A percentile compares a stretch with the other conserved stretches of the same genome.
Conservation (phyloP, 352 stramenopile genomes). For the Globisporangium okanoganense region DNA sequence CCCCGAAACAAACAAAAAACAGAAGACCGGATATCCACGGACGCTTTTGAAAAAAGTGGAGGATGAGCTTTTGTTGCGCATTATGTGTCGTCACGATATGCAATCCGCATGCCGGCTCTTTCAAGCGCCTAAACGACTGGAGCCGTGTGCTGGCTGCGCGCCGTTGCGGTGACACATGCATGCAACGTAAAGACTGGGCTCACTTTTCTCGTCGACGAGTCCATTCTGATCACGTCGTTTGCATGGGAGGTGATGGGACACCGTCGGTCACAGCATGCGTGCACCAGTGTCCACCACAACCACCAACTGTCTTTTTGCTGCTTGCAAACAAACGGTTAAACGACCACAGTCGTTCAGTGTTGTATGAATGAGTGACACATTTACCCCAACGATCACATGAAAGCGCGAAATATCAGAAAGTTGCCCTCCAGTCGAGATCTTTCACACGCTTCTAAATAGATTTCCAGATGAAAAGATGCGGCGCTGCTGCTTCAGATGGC, state of each 20-base stretch:
- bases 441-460: slow-evolving; percentile 14
- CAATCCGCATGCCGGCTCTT: background rate
- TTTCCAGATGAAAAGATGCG: background rate
- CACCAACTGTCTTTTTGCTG: slow-evolving; percentile 4
- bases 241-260: background rate
- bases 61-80: background rate
- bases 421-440: slow-evolving; percentile 12
- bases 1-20: background rate
- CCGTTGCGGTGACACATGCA: background rate
- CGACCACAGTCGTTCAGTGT: background rate
- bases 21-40: background rate
- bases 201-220: background rate
- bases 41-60: slow-evolving; percentile 2
- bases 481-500: background rate
- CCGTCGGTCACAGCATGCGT: background rate
- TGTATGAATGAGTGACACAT: slow-evolving; percentile 2
- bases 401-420: slow-evolving; percentile 16
- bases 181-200: background rate
- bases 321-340: background rate
- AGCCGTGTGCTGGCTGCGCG: background rate
- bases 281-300: background rate
- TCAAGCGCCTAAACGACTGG: background rate
- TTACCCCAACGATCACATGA: slow-evolving; percentile 8
- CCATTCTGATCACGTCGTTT: slow-evolving; percentile 14
- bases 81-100: background rate